Conservation (phyloP, 2,329 filamentous ascomycete species). For the Trichoderma sp. region DNA sequence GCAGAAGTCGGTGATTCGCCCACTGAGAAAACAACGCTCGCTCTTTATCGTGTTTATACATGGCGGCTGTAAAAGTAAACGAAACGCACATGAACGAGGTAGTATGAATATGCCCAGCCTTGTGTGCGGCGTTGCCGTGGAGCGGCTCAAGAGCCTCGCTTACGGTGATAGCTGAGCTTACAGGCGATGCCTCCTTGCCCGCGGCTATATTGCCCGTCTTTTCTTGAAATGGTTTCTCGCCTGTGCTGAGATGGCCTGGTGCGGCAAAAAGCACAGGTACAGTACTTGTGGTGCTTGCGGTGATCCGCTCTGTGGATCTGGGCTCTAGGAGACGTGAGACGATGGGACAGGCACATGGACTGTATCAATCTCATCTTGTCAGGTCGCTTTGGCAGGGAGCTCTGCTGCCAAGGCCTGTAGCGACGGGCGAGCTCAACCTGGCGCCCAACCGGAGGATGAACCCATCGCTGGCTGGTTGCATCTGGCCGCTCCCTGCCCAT, state of each 20-base stretch:
- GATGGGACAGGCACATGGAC: neutral
- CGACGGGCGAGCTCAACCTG: constrained; percentile 24
- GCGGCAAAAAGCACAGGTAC: neutral
- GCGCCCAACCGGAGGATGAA: constrained; percentile 20
- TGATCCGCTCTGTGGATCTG: constrained; percentile 17
- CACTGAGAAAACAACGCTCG: neutral
- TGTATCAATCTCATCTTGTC: neutral
- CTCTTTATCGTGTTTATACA: neutral
- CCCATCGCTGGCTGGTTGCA: constrained; percentile 15
- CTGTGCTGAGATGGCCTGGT: constrained; percentile 5
- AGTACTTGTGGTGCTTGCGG: neutral
- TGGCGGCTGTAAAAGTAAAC: neutral
- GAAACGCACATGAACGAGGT: neutral
- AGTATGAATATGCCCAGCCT: neutral
- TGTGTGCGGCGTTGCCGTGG: constrained; percentile 1
- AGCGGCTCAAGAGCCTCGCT: neutral
- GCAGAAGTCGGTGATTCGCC: neutral
- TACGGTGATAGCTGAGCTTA: constrained; percentile 11
- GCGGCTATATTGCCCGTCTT: neutral
- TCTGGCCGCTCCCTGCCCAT: neutral
- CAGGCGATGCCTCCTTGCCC: neutral
- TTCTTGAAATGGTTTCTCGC: neutral
- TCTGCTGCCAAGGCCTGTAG: constrained; percentile 11
- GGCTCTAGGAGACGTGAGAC: constrained; percentile 10
- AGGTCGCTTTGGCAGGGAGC: constrained; percentile 12